Evolutionary conservation across 371 early-diverging fungal species (phyloP).

Genomic region (Actinomortierella ambigua): DNA sequence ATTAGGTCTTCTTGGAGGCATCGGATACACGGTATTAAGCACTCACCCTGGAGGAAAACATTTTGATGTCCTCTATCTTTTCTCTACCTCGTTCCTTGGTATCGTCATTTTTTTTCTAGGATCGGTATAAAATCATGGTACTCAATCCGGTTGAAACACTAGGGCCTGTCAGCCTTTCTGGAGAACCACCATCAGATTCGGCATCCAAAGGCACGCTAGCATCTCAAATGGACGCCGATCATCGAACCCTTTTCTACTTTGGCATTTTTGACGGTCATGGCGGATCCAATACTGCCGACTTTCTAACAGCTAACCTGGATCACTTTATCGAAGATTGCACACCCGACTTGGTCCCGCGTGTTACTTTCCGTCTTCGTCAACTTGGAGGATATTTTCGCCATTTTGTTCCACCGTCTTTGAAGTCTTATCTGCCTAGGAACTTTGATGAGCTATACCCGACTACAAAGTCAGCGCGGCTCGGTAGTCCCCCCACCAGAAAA

Average conservation of each 20-base stretch:
- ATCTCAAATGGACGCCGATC: conserved; percentile 32
- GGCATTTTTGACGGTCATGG: conserved; percentile 47
- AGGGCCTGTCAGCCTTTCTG: too few species aligned
- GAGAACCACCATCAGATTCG: too few species aligned
- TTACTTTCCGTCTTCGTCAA: conserved; percentile 25
- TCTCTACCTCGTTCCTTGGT: too few species aligned
- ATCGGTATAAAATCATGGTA: conserved; percentile 41
- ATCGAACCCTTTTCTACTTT: conserved; percentile 41
- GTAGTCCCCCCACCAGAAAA: too few species aligned
- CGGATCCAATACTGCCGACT: conserved; percentile 41
- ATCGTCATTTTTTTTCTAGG: too few species aligned
- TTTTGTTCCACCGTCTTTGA: conserved; percentile 32
- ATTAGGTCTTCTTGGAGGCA: too few species aligned
- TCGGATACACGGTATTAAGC: too few species aligned
- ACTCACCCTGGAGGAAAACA: too few species aligned
- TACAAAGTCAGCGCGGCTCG: too few species aligned
- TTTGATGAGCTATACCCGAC: too few species aligned
- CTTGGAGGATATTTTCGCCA: conserved; percentile 41
- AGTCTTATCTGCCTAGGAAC: conserved; percentile 31
- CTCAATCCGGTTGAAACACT: conserved; percentile 34
- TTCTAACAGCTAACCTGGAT: conserved; percentile 34
- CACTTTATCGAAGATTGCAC: conserved; percentile 18
- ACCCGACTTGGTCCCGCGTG: conserved; percentile 25
- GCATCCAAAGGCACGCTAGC: conserved; percentile 13
- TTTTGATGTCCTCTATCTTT: too few species aligned